Evolutionary conservation across 163 green algal genomes (phyloP), one percentile per base, ranked within the genome.

Genomic region (Chlamydomonas reinhardtii): DNA sequence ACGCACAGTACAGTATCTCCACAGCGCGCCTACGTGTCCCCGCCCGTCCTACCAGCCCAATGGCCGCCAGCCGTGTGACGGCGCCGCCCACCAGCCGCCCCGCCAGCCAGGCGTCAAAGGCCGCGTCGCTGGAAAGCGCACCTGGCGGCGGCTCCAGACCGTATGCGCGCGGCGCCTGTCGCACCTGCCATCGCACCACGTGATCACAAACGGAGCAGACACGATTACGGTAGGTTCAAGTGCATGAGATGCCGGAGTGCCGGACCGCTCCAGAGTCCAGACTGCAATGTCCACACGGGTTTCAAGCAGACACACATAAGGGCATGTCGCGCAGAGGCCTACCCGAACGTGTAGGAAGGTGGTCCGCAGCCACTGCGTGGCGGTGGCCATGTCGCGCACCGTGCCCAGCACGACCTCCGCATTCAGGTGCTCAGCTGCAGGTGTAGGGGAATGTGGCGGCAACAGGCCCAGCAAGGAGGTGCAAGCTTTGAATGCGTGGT

Each of bases 311-410:
- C n/a, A n/a, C n/a, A n/a, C n/a, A n/a, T n/a, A n/a, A n/a, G n/a
- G n/a, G n/a, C n/a, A n/a, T n/a, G n/a, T n/a, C n/a, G n/a, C n/a
- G n/a, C n/a, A n/a, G n/a, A 9, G 6, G 48, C 92, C 52, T 48
- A 97, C 91, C 35, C 97, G 82, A 31, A 98, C 86, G 86, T 97
- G 99, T 17, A 99, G 76, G 86, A 97, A 99, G 62, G 95, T 99
- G 62, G 87, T 95, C 74, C 95, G 94, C 11, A 99, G 90, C 97
- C 97, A 99, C 19, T 87, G 76, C 34, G 97, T 92, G 11, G 96
- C 96, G 19, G 91, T 61, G 32, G 80, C 71, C 22, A 97, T 66
- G 87, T 97, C 92, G 24, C 64, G 87, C 24, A 99, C 91, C 11
- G 96, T 99, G 24, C 91, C 86, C 82, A 92, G 89, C 32, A 89